Percentiles rank a stretch among this genome's conserved stretches.
These are phyloP conservation scores for Penicillium antarcticum DNA, from an alignment of 495 filamentous ascomycete genomes.

Conservation along the genomic window DNA sequence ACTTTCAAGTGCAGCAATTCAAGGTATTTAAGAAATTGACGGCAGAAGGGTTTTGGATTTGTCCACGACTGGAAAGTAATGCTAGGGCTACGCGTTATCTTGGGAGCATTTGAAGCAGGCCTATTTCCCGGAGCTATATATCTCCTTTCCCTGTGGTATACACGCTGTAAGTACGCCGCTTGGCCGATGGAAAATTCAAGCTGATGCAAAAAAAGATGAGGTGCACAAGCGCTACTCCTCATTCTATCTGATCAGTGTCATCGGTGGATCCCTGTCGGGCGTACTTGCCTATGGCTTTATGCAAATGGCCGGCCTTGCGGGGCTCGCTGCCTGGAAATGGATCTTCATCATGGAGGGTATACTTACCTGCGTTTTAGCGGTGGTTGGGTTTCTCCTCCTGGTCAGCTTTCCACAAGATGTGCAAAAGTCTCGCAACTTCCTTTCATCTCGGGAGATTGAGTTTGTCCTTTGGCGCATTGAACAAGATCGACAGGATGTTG, in stretches of 20 bases:
- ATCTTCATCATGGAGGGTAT: constrained; percentile 71
- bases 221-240: no score
- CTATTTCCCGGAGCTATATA: constrained; percentile 72
- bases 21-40: no score
- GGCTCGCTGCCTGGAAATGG: constrained; percentile 70
- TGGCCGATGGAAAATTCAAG: constrained; percentile 56
- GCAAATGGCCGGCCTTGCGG: constrained; percentile 61
- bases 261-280: no score
- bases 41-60: neutral
- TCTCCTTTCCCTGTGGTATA: constrained; percentile 73
- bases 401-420: constrained; percentile 75
- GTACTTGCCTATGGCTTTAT: constrained; percentile 49
- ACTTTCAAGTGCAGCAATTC: no score
- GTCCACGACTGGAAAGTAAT: constrained; percentile 66
- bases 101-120: constrained; percentile 65
- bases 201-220: no score
- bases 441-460: constrained; percentile 54
- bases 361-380: constrained; percentile 61
- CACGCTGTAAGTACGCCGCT: constrained; percentile 65
- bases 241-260: no score
- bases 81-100: constrained; percentile 67
- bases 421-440: constrained; percentile 58
- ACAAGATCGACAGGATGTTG: constrained; percentile 62
- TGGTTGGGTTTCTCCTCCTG: constrained; percentile 76
- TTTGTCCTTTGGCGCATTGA: constrained; percentile 57